Evolutionary conservation across 371 early-diverging fungal species (phyloP).

Genomic region (Mortierella sp.): DNA sequence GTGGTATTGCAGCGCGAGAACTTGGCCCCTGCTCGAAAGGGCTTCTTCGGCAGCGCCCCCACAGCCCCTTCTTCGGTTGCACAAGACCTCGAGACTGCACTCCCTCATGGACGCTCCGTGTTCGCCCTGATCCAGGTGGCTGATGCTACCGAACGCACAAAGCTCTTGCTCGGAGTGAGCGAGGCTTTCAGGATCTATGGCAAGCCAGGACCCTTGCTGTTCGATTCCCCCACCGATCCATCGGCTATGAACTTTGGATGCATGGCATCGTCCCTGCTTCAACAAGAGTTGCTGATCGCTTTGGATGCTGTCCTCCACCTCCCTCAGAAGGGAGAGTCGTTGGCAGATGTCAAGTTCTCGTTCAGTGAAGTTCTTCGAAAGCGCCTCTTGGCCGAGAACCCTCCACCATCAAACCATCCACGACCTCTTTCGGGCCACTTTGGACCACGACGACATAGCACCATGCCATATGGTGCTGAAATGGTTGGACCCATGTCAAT

Average conservation of each 20-base stretch:
- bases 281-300: conserved; percentile 49
- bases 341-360: conserved; percentile 52
- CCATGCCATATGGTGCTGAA: conserved; percentile 19
- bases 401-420: conserved; percentile 13
- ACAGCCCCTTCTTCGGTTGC: conserved; percentile 28
- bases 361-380: conserved; percentile 49
- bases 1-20: conserved; percentile 52
- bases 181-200: conserved; percentile 53
- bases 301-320: conserved; percentile 48
- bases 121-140: conserved; percentile 53
- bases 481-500: conserved; percentile 33
- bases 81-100: conserved; percentile 25
- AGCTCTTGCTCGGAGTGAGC: conserved; percentile 44
- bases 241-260: conserved; percentile 54
- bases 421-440: conserved; percentile 16
- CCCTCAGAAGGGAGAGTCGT: conserved; percentile 43
- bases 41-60: conserved; percentile 36
- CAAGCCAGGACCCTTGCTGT: conserved; percentile 42
- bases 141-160: conserved; percentile 34
- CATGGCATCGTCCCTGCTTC: conserved; percentile 51
- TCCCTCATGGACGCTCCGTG: conserved; percentile 41
- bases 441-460: conserved; percentile 14
- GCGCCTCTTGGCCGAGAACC: conserved; percentile 43
- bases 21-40: conserved; percentile 21
- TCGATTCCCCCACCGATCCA: conserved; percentile 47